Base-by-base conservation (phyloP, 2,329 filamentous ascomycete species). In the Truncatella angustata region DNA sequence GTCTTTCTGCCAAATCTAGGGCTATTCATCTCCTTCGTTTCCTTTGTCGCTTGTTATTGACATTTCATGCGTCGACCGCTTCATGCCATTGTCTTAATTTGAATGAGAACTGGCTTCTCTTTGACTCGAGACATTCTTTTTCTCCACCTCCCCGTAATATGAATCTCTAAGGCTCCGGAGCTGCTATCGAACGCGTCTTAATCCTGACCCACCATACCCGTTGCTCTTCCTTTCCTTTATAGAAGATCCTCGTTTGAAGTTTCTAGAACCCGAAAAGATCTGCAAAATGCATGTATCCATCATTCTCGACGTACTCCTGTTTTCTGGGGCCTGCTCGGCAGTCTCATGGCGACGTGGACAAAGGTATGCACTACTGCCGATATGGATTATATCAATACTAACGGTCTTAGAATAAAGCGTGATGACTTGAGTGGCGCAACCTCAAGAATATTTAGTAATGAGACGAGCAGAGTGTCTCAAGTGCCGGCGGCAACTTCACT, bases 251-350 rank as follows among this genome's bases (percentile, higher is more conserved):
- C n/a, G 10, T 51, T 37, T 35, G 23, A 12, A n/a, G 10, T 50
- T 20, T 24, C n/a, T 37, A 30, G 16, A 50, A 24, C 28, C 32
- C 36, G 45, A 37, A 23, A 50, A 40, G 45, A 52, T 49, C 49
- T 49, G 49, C 53, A 54, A 20, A 4, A 67, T 67, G 65, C 55
- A 59, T 45, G 59, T 60, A 58, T 47, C 62, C 57, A 35, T 64
- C 51, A 60, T 65, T 50, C 56, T 65, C 53, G 56, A 62, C 43
- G 52, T 67, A 39, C 58, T 66, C 43, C 58, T 63, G 49, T 59
- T 66, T 50, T 60, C 62, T 48, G 63, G 56, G 52, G 60, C 58
- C 54, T 64, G 59, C 49, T 64, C 63, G 63, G 65, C 65, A 40
- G 64, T 64, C 52, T 63, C 64, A 61, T 55, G 65, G 60, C 63